Percentiles rank a stretch among this genome's conserved stretches.
Conservation (phyloP, 352 stramenopile genomes). For the Phytophthora sojae region DNA sequence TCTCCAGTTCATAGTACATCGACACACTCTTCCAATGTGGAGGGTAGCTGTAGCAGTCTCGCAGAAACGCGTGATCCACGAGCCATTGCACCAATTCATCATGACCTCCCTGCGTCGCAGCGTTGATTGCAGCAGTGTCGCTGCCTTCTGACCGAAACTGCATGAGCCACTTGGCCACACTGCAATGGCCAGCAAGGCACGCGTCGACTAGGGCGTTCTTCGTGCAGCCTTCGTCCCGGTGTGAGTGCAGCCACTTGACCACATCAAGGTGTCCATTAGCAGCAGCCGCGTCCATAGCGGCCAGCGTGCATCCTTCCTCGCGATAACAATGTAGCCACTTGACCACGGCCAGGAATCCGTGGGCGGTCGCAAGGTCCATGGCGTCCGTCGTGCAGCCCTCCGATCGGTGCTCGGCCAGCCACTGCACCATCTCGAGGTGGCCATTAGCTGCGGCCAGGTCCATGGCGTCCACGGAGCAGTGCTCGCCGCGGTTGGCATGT, state of each 20-base stretch:
- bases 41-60: conserved; percentile 9
- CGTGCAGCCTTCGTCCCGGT: conserved; percentile 39
- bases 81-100: conserved; percentile 30
- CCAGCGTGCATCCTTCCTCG: conserved; percentile 34
- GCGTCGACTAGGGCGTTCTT: conserved; percentile 51
- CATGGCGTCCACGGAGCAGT: conserved; percentile 40
- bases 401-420: conserved; percentile 37
- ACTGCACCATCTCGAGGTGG: conserved; percentile 41
- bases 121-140: conserved; percentile 36
- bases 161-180: conserved; percentile 56
- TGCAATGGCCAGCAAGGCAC: conserved; percentile 42
- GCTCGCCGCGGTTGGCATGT: conserved; percentile 37
- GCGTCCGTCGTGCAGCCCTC: conserved; percentile 48
- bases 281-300: conserved; percentile 28
- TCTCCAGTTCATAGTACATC: conserved; percentile 10
- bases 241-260: conserved; percentile 41
- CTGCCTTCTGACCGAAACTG: conserved; percentile 45
- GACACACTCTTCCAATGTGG: neutral
- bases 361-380: conserved; percentile 43
- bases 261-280: conserved; percentile 41
- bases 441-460: conserved; percentile 39
- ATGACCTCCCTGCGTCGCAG: conserved; percentile 25
- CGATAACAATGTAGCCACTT: conserved; percentile 46
- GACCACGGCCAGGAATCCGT: conserved; percentile 39
- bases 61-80: conserved; percentile 29